Percentiles rank a stretch among this genome's conserved stretches.
phyloP scores from a whole-genome alignment of 331 rosid genomes.

The Quercus lobata region DNA sequence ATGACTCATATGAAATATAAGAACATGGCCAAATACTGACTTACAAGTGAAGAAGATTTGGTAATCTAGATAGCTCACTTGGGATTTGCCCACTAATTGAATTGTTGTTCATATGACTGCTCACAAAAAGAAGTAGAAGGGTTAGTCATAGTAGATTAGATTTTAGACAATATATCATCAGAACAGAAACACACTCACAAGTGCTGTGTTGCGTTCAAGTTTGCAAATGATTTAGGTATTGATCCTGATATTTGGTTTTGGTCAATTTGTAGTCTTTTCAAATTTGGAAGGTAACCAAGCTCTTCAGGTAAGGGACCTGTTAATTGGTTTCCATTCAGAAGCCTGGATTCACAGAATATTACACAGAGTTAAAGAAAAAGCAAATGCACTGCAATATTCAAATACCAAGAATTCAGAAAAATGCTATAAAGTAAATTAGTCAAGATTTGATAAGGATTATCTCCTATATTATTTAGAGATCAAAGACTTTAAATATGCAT shows the following conservation, averaged over 20 bases:
- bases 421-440: neutral
- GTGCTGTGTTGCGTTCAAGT: conserved; percentile 36
- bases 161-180: neutral
- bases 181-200: neutral
- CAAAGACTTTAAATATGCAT: neutral
- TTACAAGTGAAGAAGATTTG: conserved; percentile 68
- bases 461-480: neutral
- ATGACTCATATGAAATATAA: neutral
- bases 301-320: conserved; percentile 73
- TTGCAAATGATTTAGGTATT: conserved; percentile 69
- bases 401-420: neutral
- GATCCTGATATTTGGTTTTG: conserved; percentile 66
- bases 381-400: neutral
- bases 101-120: conserved; percentile 99
- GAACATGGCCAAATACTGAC: conserved; percentile 22
- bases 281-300: conserved; percentile 70
- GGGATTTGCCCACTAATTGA: conserved; percentile 89
- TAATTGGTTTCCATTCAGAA: conserved; percentile 72
- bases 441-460: neutral
- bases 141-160: neutral
- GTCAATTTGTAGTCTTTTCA: conserved; percentile 71
- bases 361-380: neutral
- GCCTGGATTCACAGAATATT: conserved; percentile 41
- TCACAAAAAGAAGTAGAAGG: conserved; percentile 3
- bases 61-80: conserved; percentile 57